Percentiles rank a stretch among this genome's conserved stretches.
phyloP scores from a whole-genome alignment of 2,329 filamentous ascomycete genomes.

The Aspergillus tubingensis region DNA sequence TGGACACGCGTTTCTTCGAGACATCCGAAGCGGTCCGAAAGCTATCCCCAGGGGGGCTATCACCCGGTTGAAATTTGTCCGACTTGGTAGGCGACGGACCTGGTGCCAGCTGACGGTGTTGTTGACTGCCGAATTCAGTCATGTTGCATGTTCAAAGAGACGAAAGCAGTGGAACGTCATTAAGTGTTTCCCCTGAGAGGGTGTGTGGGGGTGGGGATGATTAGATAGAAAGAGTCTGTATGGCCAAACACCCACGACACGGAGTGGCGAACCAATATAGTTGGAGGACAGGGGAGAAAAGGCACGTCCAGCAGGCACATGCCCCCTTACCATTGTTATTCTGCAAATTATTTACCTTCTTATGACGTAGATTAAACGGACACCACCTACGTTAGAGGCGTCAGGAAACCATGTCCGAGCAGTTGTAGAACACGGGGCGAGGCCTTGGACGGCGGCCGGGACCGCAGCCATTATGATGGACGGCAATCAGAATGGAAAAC shows the following conservation, averaged over 20 bases:
- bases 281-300: not conserved
- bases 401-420: constrained; percentile 23
- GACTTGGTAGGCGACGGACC: constrained; percentile 25
- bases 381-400: constrained; percentile 19
- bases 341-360: constrained; percentile 11
- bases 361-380: constrained; percentile 21
- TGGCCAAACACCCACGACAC: not conserved
- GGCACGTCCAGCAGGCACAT: not conserved
- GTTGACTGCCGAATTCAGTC: constrained; percentile 22
- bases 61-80: constrained; percentile 3
- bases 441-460: not conserved
- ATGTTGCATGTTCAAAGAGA: constrained; percentile 13
- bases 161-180: not conserved
- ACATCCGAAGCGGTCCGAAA: constrained; percentile 10
- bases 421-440: not conserved
- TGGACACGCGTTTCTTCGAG: constrained; percentile 43
- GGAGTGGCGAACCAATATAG: not conserved
- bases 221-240: not conserved
- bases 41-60: constrained; percentile 15
- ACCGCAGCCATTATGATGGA: not conserved
- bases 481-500: not conserved
- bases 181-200: not conserved
- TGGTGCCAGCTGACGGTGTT: constrained; percentile 26
- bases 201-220: not conserved
- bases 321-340: not conserved